Evolutionary conservation across 345 rosid species (phyloP).

Genomic region (Citrus trifoliata): DNA sequence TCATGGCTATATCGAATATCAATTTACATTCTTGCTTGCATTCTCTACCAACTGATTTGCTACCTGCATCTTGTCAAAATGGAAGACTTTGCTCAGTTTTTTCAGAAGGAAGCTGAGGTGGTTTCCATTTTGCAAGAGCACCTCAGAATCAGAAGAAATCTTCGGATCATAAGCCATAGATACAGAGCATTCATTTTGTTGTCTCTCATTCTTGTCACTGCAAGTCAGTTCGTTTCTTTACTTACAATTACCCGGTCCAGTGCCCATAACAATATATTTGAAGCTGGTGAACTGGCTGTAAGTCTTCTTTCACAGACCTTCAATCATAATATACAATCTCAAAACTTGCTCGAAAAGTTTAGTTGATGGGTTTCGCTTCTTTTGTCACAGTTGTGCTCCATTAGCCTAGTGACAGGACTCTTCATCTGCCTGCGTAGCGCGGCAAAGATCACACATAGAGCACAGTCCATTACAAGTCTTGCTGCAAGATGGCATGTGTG

Average conservation of each 20-base stretch:
- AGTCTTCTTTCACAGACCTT: not conserved
- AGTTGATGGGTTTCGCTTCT: not conserved
- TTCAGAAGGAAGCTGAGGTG: constrained; percentile 70
- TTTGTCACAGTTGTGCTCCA: constrained; percentile 63
- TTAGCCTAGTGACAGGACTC: constrained; percentile 72
- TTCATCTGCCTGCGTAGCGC: constrained; percentile 90
- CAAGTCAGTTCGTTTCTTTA: constrained; percentile 68
- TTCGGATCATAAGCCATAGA: constrained; percentile 82
- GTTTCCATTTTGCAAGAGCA: constrained; percentile 59
- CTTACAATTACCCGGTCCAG: constrained; percentile 55
- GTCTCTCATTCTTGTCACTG: constrained; percentile 64
- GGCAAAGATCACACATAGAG: constrained; percentile 86
- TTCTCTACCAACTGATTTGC: constrained; percentile 62
- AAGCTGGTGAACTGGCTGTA: constrained; percentile 82
- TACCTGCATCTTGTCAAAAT: constrained; percentile 70
- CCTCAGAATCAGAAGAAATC: constrained; percentile 59
- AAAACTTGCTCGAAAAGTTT: too few species aligned
- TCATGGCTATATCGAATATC: constrained; percentile 87
- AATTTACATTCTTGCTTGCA: constrained; percentile 64
- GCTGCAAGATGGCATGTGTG: constrained; percentile 90
- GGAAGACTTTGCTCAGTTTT: constrained; percentile 71
- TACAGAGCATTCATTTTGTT: constrained; percentile 65
- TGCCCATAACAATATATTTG: constrained; percentile 57
- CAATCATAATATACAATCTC: not conserved
- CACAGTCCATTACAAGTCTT: constrained; percentile 76